phyloP scores from a whole-genome alignment of 176 grass and related monocot genomes.

The Aechmea fasciata region DNA sequence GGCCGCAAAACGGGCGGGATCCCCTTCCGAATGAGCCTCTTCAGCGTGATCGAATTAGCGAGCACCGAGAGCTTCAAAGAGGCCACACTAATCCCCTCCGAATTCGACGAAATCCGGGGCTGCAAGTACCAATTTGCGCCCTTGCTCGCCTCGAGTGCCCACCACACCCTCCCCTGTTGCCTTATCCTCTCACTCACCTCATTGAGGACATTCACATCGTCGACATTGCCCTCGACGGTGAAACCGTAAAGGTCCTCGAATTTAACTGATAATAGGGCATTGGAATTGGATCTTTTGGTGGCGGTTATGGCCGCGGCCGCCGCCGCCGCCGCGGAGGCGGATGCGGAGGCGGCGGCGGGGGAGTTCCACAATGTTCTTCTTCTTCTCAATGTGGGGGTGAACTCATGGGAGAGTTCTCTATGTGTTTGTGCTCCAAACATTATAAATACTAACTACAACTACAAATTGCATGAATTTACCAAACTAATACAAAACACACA shows the following conservation, averaged over 20 bases:
- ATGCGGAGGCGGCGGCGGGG: neutral
- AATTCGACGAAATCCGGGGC: slow-evolving; percentile 63
- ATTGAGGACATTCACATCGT: slow-evolving; percentile 89
- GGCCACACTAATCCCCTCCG: slow-evolving; percentile 42
- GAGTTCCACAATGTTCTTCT: slow-evolving; percentile 21
- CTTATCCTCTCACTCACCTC: slow-evolving; percentile 91
- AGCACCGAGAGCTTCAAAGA: slow-evolving; percentile 76
- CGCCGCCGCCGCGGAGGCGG: neutral
- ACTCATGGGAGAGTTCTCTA: slow-evolving; percentile 21
- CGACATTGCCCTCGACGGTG: slow-evolving; percentile 78
- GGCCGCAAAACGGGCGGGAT: slow-evolving; percentile 57
- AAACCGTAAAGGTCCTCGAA: slow-evolving; percentile 89
- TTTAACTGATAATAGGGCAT: slow-evolving; percentile 39
- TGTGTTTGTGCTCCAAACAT: slow-evolving; percentile 32
- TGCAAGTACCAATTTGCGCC: slow-evolving; percentile 90
- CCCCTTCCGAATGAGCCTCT: slow-evolving; percentile 80
- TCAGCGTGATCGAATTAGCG: slow-evolving; percentile 59
- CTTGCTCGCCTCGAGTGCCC: slow-evolving; percentile 73
- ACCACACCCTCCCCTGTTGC: slow-evolving; percentile 85
- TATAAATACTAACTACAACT: neutral
- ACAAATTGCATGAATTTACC: too few species aligned
- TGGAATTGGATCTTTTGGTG: slow-evolving; percentile 26
- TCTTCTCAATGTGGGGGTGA: slow-evolving; percentile 9
- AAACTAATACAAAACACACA: too few species aligned
- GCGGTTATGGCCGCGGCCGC: slow-evolving; percentile 4